A percentile compares a stretch with the other conserved stretches of the same genome.
Evolutionary conservation across 208 protist species (phyloP).

Genomic region (Trypanosoma grayi): DNA sequence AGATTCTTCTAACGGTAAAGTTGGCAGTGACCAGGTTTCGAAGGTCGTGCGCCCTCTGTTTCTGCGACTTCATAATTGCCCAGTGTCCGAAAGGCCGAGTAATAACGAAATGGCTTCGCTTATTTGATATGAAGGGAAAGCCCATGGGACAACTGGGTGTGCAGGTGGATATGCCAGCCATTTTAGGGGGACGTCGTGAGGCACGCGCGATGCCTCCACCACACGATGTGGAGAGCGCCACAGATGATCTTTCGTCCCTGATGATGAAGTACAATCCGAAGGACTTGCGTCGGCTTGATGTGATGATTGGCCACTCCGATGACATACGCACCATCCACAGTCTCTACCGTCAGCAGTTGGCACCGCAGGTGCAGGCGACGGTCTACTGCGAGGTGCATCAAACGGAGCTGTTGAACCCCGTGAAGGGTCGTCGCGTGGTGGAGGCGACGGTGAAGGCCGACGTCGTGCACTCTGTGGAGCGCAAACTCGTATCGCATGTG

Average conservation of each 20-base stretch:
- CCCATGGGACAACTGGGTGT: slow-evolving; percentile 59
- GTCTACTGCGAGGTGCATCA: slow-evolving; percentile 55
- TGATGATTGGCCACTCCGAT: slow-evolving; percentile 36
- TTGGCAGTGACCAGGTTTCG: slow-evolving; percentile 33
- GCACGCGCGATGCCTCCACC: background rate
- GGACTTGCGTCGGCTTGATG: slow-evolving; percentile 51
- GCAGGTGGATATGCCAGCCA: slow-evolving; percentile 36
- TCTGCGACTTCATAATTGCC: slow-evolving; percentile 62
- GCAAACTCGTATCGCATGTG: slow-evolving; percentile 15
- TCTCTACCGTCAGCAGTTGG: slow-evolving; percentile 55
- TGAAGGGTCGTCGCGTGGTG: slow-evolving; percentile 24
- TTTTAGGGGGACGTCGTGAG: slow-evolving; percentile 1
- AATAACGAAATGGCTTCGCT: slow-evolving; percentile 42
- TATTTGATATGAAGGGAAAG: slow-evolving; percentile 51
- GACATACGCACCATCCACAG: slow-evolving; percentile 49
- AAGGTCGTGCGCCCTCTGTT: slow-evolving; percentile 34
- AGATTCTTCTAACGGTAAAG: slow-evolving; percentile 50
- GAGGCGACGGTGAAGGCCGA: slow-evolving; percentile 30
- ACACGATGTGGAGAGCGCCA: slow-evolving; percentile 34
- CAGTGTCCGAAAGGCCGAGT: slow-evolving; percentile 32
- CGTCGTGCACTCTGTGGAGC: slow-evolving; percentile 28
- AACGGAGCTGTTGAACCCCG: slow-evolving; percentile 31
- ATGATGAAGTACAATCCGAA: slow-evolving; percentile 61
- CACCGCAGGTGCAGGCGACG: slow-evolving; percentile 57
- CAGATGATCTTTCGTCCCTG: slow-evolving; percentile 74